Conservation (phyloP, 2,329 filamentous ascomycete genomes). For the Gnomoniopsis smithogilvyi region DNA sequence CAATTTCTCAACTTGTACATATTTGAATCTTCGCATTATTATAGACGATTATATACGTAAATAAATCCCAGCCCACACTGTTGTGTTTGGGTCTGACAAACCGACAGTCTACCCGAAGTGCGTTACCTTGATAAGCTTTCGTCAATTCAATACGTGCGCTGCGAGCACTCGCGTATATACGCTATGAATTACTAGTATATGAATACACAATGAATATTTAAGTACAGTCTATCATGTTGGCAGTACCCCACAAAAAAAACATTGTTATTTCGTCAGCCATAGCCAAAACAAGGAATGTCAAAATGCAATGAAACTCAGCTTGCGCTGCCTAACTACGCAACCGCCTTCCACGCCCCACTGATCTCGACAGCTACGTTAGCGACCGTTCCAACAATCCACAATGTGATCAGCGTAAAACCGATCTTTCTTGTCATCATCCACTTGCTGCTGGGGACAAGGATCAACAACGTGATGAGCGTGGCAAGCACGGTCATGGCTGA, state of each 20-base stretch:
- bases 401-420: slow-evolving; percentile 71
- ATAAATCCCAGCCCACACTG: no score
- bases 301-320: neutral
- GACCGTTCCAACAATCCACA: slow-evolving; percentile 80
- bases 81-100: no score
- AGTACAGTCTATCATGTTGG: neutral
- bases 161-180: neutral
- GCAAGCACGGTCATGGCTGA: slow-evolving; percentile 79
- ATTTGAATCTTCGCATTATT: no score
- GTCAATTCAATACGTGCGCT: neutral
- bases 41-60: no score
- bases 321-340: slow-evolving; percentile 22
- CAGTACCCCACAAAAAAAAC: neutral
- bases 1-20: no score
- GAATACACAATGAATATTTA: neutral
- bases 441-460: slow-evolving; percentile 78
- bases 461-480: slow-evolving; percentile 73
- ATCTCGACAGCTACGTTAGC: slow-evolving; percentile 81
- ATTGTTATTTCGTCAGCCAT: neutral
- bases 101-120: no score
- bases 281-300: neutral
- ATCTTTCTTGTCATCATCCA: slow-evolving; percentile 84
- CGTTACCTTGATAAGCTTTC: no score
- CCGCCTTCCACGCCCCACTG: slow-evolving; percentile 47
- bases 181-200: neutral